phyloP scores from a whole-genome alignment of 2,329 filamentous ascomycete species.

The Acarospora socialis region DNA sequence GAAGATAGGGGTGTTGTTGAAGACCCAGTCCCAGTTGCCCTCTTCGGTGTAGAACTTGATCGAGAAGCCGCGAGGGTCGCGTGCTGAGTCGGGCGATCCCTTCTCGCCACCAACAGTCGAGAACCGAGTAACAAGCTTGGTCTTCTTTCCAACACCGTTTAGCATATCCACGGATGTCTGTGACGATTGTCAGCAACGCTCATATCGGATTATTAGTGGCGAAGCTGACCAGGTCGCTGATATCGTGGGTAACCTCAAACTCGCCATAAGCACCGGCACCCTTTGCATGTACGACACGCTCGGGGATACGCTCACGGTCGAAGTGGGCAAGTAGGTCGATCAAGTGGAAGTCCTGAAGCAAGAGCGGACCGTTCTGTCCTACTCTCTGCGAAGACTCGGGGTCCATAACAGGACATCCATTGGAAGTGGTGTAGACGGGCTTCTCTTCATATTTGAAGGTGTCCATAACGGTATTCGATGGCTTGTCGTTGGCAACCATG shows the following conservation, averaged over 20 bases:
- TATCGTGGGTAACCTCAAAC: slow-evolving; percentile 47
- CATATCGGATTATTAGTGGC: background rate
- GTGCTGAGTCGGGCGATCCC: slow-evolving; percentile 33
- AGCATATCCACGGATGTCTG: slow-evolving; percentile 41
- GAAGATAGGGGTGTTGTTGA: slow-evolving; percentile 23
- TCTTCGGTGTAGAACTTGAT: slow-evolving; percentile 40
- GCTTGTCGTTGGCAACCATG: slow-evolving; percentile 11
- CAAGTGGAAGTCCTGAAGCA: slow-evolving; percentile 45
- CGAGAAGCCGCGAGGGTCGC: slow-evolving; percentile 36
- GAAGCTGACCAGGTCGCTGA: slow-evolving; percentile 32
- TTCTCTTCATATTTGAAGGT: slow-evolving; percentile 13
- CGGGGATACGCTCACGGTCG: slow-evolving; percentile 47
- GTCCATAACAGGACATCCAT: slow-evolving; percentile 15
- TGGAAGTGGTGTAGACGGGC: slow-evolving; percentile 16
- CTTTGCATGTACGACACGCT: slow-evolving; percentile 47
- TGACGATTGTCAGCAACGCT: background rate
- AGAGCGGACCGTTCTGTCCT: slow-evolving; percentile 27
- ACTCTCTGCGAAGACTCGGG: slow-evolving; percentile 18
- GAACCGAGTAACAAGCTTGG: slow-evolving; percentile 32
- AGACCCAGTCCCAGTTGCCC: slow-evolving; percentile 38
- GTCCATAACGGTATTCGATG: slow-evolving; percentile 9
- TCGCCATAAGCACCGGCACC: slow-evolving; percentile 43
- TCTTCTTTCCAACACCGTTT: slow-evolving; percentile 39
- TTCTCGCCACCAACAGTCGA: slow-evolving; percentile 33
- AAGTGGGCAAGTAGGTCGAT: slow-evolving; percentile 49